Base-by-base conservation (phyloP, 495 filamentous ascomycete species). In the Annulohypoxylon maeteangense region DNA sequence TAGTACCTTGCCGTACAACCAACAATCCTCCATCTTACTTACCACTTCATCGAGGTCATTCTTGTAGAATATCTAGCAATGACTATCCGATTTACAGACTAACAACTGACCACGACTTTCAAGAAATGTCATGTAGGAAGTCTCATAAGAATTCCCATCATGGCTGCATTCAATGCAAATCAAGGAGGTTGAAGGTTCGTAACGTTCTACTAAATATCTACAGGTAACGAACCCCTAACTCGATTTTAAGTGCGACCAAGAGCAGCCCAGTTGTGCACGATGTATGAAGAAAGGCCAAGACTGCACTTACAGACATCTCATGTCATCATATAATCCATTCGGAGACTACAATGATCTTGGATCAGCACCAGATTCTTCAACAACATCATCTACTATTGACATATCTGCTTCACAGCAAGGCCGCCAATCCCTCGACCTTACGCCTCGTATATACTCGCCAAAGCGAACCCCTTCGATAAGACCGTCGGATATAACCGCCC, bases 91-190 rank as follows among this genome's bases (percentile, higher is more conserved):
- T 29, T 29, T 4, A 4, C 36, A n/a, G 2, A n/a, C 22, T 14
- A 1, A 12, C 7, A 12, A 25, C 2, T 10, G 7, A 3, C 18
- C n/a, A 20, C 18, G 1, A 8, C 4, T 0, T 2, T 16, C 31
- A 16, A 38, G 53, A 40, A 12, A 58, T 58, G 42, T 53, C 53
- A 58, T 50, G 38, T 22, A 66, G 62, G 25, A 66, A 57, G 31
- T 12, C 54, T 44, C 65, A 72, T 44, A 72, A n/a, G 16, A 68
- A 68, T 57, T 68, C 70, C 16, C 50, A 67, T 11, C 55, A 59
- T 62, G 70, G 64, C 12, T 72, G 65, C 31, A 22, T 66, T 31
- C 58, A 67, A 45, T 72, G 70, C 34, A 72, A 72, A 57, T 58
- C 58, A 11, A 57, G 34, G 31, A 53, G 54, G 40, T 64, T 68